Percentiles rank a stretch among this genome's conserved stretches.
Conservation (phyloP, 345 rosid genomes). For the Toxicodendron radicans region DNA sequence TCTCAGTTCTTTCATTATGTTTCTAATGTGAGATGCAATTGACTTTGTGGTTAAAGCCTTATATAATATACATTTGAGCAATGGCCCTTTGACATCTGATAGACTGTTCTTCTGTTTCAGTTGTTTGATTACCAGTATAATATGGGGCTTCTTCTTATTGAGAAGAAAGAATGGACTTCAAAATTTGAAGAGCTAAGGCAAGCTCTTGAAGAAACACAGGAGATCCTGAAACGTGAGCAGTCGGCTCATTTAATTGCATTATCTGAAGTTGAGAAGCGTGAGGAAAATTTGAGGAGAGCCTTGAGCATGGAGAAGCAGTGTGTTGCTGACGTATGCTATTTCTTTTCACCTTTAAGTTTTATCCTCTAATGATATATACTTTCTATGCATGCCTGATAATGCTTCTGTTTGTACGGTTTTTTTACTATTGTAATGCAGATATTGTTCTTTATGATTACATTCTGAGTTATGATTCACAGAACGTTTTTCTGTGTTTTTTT, state of each 20-base stretch:
- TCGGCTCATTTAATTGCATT: constrained; percentile 55
- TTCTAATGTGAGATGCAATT: not conserved
- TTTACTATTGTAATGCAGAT: not conserved
- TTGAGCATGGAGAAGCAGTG: constrained; percentile 58
- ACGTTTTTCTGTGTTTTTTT: not conserved
- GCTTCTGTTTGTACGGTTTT: not conserved
- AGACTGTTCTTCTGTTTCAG: constrained; percentile 31
- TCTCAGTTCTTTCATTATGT: not conserved
- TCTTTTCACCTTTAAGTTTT: constrained; percentile 4
- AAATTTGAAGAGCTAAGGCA: constrained; percentile 50
- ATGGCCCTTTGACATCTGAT: not conserved
- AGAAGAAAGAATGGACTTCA: constrained; percentile 69
- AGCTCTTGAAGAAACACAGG: constrained; percentile 56
- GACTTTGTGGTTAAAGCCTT: not conserved
- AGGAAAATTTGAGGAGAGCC: constrained; percentile 64
- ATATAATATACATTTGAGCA: not conserved
- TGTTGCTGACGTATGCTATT: constrained; percentile 57
- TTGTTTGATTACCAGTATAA: constrained; percentile 81
- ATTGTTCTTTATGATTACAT: not conserved
- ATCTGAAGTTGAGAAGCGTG: constrained; percentile 67
- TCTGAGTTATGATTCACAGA: not conserved
- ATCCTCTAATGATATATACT: not conserved
- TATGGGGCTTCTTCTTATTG: constrained; percentile 88
- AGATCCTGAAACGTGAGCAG: constrained; percentile 78
- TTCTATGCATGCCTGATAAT: not conserved